Percentiles rank a stretch among this genome's conserved stretches.
These are phyloP conservation scores for Candida montana DNA, from an alignment of 805 yeast genomes.

Conservation along the genomic window DNA sequence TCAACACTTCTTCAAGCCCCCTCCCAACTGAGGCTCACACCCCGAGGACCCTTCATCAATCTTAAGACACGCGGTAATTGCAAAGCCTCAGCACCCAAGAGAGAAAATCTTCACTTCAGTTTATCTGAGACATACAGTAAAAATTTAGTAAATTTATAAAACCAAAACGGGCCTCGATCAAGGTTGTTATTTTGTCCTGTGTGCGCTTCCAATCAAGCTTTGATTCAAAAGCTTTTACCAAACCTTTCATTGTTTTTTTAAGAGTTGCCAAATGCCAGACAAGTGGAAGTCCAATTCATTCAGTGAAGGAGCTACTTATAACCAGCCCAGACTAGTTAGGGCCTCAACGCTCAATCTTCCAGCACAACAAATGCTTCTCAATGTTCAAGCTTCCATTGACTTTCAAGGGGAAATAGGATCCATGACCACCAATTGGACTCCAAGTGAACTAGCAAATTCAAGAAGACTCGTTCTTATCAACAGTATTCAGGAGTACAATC, in stretches of 20 bases:
- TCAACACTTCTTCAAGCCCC: no score
- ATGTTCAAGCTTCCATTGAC: slow-evolving; percentile 15
- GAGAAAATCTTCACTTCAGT: no score
- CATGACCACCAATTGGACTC: slow-evolving; percentile 43
- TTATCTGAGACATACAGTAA: slow-evolving; percentile 14
- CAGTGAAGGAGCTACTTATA: slow-evolving; percentile 1
- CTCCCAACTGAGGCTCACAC: no score
- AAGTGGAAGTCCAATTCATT: slow-evolving; percentile 6
- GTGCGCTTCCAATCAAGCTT: no score
- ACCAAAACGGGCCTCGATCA: no score
- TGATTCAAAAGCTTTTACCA: no score
- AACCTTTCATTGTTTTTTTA: no score
- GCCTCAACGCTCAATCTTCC: slow-evolving; percentile 11
- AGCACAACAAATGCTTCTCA: slow-evolving; percentile 3
- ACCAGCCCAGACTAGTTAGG: slow-evolving; percentile 10
- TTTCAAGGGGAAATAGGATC: slow-evolving; percentile 13
- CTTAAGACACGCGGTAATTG: no score
- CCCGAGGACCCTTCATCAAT: no score
- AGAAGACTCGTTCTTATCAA: slow-evolving; percentile 46
- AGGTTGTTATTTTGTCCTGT: not conserved
- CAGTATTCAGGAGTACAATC: slow-evolving; percentile 30
- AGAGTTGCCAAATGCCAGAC: slow-evolving; percentile 1
- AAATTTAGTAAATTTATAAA: not conserved
- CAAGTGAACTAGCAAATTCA: slow-evolving; percentile 34
- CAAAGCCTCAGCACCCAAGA: no score